Conservation (phyloP, 768 basidiomycete genomes). For the Macrolepiota dolichaula region DNA sequence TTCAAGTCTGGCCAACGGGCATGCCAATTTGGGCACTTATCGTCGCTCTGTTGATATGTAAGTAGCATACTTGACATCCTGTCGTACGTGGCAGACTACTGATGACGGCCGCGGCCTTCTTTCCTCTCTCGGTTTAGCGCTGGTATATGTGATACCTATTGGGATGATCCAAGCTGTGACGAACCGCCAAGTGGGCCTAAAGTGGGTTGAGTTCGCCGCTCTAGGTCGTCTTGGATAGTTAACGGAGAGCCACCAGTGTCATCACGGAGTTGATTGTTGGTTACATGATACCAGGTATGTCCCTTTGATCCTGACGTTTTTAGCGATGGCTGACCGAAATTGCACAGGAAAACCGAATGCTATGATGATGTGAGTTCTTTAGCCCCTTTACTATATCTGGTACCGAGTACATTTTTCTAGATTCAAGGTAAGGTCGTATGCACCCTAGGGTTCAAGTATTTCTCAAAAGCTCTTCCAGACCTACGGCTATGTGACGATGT, state of each 20-base stretch:
- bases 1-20: slow-evolving; percentile 62
- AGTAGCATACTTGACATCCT: slow-evolving; percentile 10
- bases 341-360: slow-evolving; percentile 61
- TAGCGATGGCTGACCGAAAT: neutral
- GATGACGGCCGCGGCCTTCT: neutral
- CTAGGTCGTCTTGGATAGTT: neutral
- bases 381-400: neutral
- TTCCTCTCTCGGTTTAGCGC: slow-evolving; percentile 23
- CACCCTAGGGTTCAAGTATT: slow-evolving; percentile 10
- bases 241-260: slow-evolving; percentile 36
- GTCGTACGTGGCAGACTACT: neutral
- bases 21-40: slow-evolving; percentile 70
- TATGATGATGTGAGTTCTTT: slow-evolving; percentile 59
- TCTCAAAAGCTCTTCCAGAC: slow-evolving; percentile 39
- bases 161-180: slow-evolving; percentile 83
- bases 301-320: neutral
- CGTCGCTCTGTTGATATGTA: slow-evolving; percentile 45
- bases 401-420: slow-evolving; percentile 19
- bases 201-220: slow-evolving; percentile 26
- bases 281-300: slow-evolving; percentile 41
- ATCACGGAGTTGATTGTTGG: slow-evolving; percentile 75
- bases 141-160: slow-evolving; percentile 66
- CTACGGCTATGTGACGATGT: slow-evolving; percentile 66
- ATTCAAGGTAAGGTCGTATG: slow-evolving; percentile 29
- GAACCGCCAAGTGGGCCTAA: slow-evolving; percentile 67